Evolutionary conservation across 805 yeast species (phyloP).

Genomic region (Sungouiozyma intestinalis): DNA sequence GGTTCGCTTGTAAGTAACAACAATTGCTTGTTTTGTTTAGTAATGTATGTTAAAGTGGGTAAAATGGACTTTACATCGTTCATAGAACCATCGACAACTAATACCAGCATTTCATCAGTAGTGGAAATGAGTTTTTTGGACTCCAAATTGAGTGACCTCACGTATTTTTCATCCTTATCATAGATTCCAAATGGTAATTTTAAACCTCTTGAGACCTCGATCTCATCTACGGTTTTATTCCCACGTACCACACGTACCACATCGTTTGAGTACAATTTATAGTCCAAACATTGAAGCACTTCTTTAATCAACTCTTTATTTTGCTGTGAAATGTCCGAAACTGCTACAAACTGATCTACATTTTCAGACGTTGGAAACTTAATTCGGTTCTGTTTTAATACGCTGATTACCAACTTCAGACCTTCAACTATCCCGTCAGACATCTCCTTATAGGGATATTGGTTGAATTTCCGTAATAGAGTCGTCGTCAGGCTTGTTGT

Average conservation of each 20-base stretch:
- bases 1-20: slow-evolving; percentile 21
- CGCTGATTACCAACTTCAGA: slow-evolving; percentile 9
- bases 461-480: slow-evolving; percentile 12
- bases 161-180: slow-evolving; percentile 21
- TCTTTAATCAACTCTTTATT: slow-evolving; percentile 12
- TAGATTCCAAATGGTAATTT: slow-evolving; percentile 20
- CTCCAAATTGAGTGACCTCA: slow-evolving; percentile 19
- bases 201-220: slow-evolving; percentile 27
- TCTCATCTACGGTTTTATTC: slow-evolving; percentile 15
- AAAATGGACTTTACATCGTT: slow-evolving; percentile 20
- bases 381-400: slow-evolving; percentile 11
- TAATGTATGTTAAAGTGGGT: slow-evolving; percentile 21
- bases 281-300: slow-evolving; percentile 17
- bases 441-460: slow-evolving; percentile 12
- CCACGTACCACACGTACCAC: slow-evolving; percentile 24
- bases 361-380: slow-evolving; percentile 6
- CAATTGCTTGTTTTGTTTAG: slow-evolving; percentile 15
- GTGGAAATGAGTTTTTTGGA: slow-evolving; percentile 19
- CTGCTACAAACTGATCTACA: slow-evolving; percentile 14
- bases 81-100: slow-evolving; percentile 22
- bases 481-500: slow-evolving; percentile 12
- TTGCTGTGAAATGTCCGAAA: slow-evolving; percentile 5
- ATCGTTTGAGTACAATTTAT: slow-evolving; percentile 21
- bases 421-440: slow-evolving; percentile 9
- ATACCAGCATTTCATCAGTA: slow-evolving; percentile 13